Evolutionary conservation across 768 basidiomycete species (phyloP), one percentile per base, ranked within the genome.

Genomic region (Kwoniella heveanensis): DNA sequence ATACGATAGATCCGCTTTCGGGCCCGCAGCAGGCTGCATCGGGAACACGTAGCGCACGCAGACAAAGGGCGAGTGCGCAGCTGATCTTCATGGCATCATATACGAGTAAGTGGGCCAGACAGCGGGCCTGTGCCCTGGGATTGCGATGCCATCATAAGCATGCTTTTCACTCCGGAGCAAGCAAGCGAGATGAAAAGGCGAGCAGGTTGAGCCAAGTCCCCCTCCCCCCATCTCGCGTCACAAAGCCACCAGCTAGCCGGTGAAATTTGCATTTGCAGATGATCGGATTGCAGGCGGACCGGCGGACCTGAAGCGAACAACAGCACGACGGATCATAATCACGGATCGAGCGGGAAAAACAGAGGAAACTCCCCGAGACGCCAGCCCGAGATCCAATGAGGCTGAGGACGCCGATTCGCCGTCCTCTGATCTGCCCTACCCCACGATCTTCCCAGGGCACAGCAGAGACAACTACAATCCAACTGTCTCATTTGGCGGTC

Each of bases 1-100:
- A 19, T 44, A 4, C 8, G 39, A 17, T 44, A 44, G 39, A 44
- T 44, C 39, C 39, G 39, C 39, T 10, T 17, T 44, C 39, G 39
- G 39, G 39, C 39, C 39, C 39, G 39, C 39, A 44, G 39, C 39
- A 10, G n/a, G 8, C 39, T 44, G 17, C 10, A 44, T 17, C 39
- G 39, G 39, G 39, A 44, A 44, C 10, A 44, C 8, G 39, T 9
- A 44, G 39, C 10, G 39, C 39, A 44, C n/a, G n/a, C n/a, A n/a
- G n/a, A n/a, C n/a, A n/a, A n/a, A n/a, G n/a, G n/a, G 39, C 39
- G 39, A 44, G 39, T 44, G 39, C 39, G 39, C 39, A 44, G 39
- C 39, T 17, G 39, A 44, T 44, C 39, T 44, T 44, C 10, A 19
- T 44, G 39, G 13, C 13, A 6, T 36, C 32, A 36, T 6, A 36